Base-by-base conservation (phyloP, 75 land plant genomes). In the Selaginella tamariscina region DNA sequence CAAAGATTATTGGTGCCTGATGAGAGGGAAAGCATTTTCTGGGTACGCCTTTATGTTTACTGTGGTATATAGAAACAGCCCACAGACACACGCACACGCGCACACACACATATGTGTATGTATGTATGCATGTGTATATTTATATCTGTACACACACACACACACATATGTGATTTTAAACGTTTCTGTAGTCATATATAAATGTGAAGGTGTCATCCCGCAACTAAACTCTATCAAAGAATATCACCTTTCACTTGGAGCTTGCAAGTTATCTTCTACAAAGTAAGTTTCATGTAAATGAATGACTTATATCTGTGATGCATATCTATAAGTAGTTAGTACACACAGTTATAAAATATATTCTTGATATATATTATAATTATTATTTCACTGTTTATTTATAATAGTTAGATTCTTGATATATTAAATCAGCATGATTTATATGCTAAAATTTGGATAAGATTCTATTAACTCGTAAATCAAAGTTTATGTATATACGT, bases 181-280 rank as follows among this genome's bases (percentile, higher is more conserved):
- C 32, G 21, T 54, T 49, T 1, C 71, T 56, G 59, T 78, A 93
- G 98, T 77, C 83, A 39, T 88, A 87, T 90, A 70, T 84, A 57
- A 94, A 93, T 80, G 86, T 93, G 33, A 84, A 77, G 74, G 74
- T 93, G 49, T 70, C 79, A 44, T 86, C 98, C 98, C 94, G 64
- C 98, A 93, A 74, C 79, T 93, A n/a, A 66, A 70, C 27, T 82
- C 81, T 64, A 86, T 84, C 65, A 73, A 79, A 15, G 67, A 32
- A 27, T 93, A 93, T 81, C 88, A 93, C 71, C 65, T 93, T 65
- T 88, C 94, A 29, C 80, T 84, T 8, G 78, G 85, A 33, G 74
- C 82, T 44, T 64, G 73, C 29, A 68, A 55, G 1, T 79, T 93
- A 28, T 77, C 74, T 54, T 79, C 93, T 59, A 33, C 62, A n/a